A percentile compares a stretch with the other conserved stretches of the same genome.
Conservation (phyloP, 768 basidiomycete species). For the Jaapia argillacea region DNA sequence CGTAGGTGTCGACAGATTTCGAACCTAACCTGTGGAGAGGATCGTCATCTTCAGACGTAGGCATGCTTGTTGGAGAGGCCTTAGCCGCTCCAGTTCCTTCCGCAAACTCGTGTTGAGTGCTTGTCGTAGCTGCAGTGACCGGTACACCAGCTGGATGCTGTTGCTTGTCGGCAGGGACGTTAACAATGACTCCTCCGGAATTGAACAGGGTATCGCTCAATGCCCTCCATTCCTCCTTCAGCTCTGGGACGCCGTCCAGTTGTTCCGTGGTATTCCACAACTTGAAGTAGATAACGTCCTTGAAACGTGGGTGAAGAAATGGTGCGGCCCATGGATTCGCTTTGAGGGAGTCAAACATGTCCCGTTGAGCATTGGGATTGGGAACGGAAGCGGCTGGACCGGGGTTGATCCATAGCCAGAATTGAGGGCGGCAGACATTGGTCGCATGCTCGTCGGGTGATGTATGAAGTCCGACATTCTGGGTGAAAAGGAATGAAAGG, state of each 20-base stretch:
- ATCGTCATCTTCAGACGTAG: slow-evolving; percentile 28
- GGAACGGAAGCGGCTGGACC: slow-evolving; percentile 90
- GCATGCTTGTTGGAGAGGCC: slow-evolving; percentile 8
- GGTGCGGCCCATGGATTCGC: slow-evolving; percentile 91
- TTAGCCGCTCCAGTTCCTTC: slow-evolving; percentile 10
- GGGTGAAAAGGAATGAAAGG: slow-evolving; percentile 91
- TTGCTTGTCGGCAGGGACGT: slow-evolving; percentile 31
- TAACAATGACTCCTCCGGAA: slow-evolving; percentile 70
- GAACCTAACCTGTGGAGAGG: slow-evolving; percentile 82
- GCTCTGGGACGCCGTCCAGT: slow-evolving; percentile 82
- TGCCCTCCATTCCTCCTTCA: slow-evolving; percentile 83
- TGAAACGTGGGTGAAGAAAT: slow-evolving; percentile 88
- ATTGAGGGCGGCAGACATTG: slow-evolving; percentile 73
- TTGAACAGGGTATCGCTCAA: slow-evolving; percentile 76
- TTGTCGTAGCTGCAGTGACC: slow-evolving; percentile 14
- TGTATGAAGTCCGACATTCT: slow-evolving; percentile 80
- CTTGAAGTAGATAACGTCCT: slow-evolving; percentile 88
- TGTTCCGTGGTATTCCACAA: slow-evolving; percentile 99
- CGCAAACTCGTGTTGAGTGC: slow-evolving; percentile 7
- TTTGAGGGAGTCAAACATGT: slow-evolving; percentile 80
- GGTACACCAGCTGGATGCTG: slow-evolving; percentile 29
- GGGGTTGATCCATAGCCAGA: slow-evolving; percentile 99
- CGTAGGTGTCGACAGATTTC: slow-evolving; percentile 79
- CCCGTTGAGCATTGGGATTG: slow-evolving; percentile 66
- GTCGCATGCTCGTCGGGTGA: slow-evolving; percentile 37